These are phyloP conservation scores for Phaseolus lunatus DNA, from an alignment of 306 rosid species.

Conservation along the genomic window DNA sequence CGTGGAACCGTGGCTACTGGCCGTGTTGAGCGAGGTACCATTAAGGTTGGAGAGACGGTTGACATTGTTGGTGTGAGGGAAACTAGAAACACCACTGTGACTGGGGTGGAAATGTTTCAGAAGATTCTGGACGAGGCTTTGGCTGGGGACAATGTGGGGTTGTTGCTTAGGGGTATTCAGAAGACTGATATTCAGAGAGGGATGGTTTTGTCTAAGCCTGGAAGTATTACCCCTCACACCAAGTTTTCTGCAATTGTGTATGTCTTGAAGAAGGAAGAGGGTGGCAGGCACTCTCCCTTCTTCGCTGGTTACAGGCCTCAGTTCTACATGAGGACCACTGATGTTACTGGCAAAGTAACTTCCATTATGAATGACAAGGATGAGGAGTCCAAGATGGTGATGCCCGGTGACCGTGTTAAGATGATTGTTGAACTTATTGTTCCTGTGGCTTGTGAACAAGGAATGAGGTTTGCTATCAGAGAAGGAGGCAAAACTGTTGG, in stretches of 20 bases:
- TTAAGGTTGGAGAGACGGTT: constrained; percentile 69
- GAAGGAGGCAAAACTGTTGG: constrained; percentile 52
- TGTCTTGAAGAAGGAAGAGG: constrained; percentile 92
- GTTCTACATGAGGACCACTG: constrained; percentile 94
- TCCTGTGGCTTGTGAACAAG: constrained; percentile 70
- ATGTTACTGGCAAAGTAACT: constrained; percentile 79
- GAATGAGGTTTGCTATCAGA: no score
- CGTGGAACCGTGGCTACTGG: constrained; percentile 96
- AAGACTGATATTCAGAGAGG: constrained; percentile 90
- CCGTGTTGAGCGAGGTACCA: constrained; percentile 76
- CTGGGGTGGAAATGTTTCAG: constrained; percentile 94
- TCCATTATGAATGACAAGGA: constrained; percentile 85
- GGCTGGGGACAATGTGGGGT: constrained; percentile 92
- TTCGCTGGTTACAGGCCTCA: constrained; percentile 83
- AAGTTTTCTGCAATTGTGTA: constrained; percentile 86
- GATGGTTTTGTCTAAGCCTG: constrained; percentile 91
- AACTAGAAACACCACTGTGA: constrained; percentile 74
- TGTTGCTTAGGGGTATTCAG: constrained; percentile 87
- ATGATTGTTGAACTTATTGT: constrained; percentile 82
- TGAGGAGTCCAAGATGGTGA: constrained; percentile 94
- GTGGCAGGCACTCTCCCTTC: constrained; percentile 88
- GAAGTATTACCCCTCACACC: constrained; percentile 82
- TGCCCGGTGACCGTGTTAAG: constrained; percentile 93
- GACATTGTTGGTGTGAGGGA: constrained; percentile 85
- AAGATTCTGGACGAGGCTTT: constrained; percentile 81